Evolutionary conservation across 345 rosid genomes (phyloP), one percentile per base, ranked within the genome.

Genomic region (Eucalyptus curtisii): DNA sequence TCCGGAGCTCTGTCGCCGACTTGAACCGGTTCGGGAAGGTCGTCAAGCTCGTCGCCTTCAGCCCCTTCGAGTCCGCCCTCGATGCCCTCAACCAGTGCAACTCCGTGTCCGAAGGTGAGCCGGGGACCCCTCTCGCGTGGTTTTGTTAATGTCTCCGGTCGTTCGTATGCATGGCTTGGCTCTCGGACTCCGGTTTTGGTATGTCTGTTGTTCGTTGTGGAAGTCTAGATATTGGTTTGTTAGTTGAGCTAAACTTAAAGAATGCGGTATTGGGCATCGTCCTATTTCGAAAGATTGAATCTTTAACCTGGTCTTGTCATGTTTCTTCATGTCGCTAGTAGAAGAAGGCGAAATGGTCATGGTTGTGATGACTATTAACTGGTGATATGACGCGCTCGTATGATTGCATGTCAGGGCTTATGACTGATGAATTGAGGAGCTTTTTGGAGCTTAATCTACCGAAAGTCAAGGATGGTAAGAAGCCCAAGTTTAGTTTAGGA

Each of bases 391-490:
- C 27, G 82, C 14, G 47, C 27, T 40, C 27, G 2, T 37, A 13
- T 55, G 7, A 15, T 66, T 86, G 42, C n/a, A 16, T 90, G 27
- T 30, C 87, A 90, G 91, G 91, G 81, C 88, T 95, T 22, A 95
- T 97, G 99, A 96, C 95, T 16, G 96, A 97, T 87, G 99, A 96
- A 88, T 90, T 97, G 92, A 94, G 98, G 92, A 95, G 91, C 88
- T 97, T 97, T 88, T 92, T 97, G 92, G 98, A 97, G 91, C 80
- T 97, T 86, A 97, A 95, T 93, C 97, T 97, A 11, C 99, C 98
- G 8, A 96, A 95, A 91, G 98, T 96, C 50, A 96, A 97, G 90
- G 94, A 93, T 89, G 96, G 97, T 76, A 96, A 96, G 95, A 96
- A 94, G 88, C 90, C 97, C 5, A 95, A 96, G 91, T 97, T 94